phyloP scores from a whole-genome alignment of 2,329 filamentous ascomycete genomes.

The Rutstroemia sydowiana region DNA sequence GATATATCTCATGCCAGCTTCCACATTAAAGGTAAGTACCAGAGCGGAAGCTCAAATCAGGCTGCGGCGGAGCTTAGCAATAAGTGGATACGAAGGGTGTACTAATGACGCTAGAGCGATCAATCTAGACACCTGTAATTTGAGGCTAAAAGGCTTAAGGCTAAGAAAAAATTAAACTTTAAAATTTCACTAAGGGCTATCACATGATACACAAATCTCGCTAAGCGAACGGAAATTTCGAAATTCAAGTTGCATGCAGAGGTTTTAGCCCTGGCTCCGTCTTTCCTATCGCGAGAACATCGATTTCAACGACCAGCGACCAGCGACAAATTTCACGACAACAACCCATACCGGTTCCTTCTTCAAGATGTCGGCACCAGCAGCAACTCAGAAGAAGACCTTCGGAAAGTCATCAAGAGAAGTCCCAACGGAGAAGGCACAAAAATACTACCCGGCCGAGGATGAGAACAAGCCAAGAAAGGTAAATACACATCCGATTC shows the following conservation, averaged over 20 bases:
- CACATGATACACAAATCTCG: slow-evolving; percentile 11
- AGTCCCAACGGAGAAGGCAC: slow-evolving; percentile 88
- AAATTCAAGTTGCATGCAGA: slow-evolving; percentile 1
- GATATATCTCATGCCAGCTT: too few relatives aligned
- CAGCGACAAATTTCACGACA: slow-evolving; percentile 16
- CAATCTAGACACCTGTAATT: not conserved
- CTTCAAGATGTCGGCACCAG: slow-evolving; percentile 56
- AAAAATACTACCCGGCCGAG: slow-evolving; percentile 98
- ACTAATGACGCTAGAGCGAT: slow-evolving; percentile 5
- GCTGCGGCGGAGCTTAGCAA: slow-evolving; percentile 10
- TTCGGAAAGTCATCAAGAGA: slow-evolving; percentile 95
- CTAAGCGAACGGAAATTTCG: slow-evolving; percentile 10
- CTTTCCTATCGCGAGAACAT: slow-evolving; percentile 7
- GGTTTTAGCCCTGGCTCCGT: slow-evolving; percentile 9
- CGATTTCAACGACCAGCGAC: slow-evolving; percentile 10
- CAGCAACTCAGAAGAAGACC: slow-evolving; percentile 61
- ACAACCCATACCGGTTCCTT: slow-evolving; percentile 24
- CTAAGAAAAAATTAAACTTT: not conserved
- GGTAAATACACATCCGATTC: slow-evolving; percentile 46
- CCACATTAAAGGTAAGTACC: too few relatives aligned
- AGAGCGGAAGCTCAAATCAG: slow-evolving; percentile 7
- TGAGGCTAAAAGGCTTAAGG: not conserved
- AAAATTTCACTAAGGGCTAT: not conserved
- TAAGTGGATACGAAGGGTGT: slow-evolving; percentile 5
- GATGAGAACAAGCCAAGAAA: slow-evolving; percentile 85